These are phyloP conservation scores for Leptosphaerulina australis DNA, from an alignment of 2,329 filamentous ascomycete species.

Conservation along the genomic window DNA sequence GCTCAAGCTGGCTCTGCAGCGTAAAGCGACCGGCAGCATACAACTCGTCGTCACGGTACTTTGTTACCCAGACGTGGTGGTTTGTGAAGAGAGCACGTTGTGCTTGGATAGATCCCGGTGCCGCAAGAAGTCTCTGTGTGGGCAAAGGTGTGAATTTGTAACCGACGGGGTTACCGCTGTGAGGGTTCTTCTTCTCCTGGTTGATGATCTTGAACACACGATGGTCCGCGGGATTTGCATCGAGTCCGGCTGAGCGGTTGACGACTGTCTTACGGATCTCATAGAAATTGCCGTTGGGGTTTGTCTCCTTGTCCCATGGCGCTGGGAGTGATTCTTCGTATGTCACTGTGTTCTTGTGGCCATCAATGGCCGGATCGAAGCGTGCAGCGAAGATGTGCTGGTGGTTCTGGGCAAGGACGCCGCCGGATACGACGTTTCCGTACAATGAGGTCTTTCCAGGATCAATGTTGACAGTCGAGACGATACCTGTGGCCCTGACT, in stretches of 20 bases:
- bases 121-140: slow-evolving; percentile 58
- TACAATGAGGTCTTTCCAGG: slow-evolving; percentile 60
- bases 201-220: slow-evolving; percentile 62
- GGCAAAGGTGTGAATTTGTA: slow-evolving; percentile 58
- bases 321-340: slow-evolving; percentile 61
- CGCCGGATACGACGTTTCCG: slow-evolving; percentile 68
- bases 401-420: slow-evolving; percentile 71
- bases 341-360: slow-evolving; percentile 60
- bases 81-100: slow-evolving; percentile 57
- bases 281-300: slow-evolving; percentile 68
- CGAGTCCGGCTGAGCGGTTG: slow-evolving; percentile 55
- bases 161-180: slow-evolving; percentile 53
- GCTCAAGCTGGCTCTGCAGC: slow-evolving; percentile 52
- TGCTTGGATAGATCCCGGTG: slow-evolving; percentile 52
- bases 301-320: slow-evolving; percentile 59
- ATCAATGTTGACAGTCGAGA: slow-evolving; percentile 66
- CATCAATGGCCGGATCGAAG: slow-evolving; percentile 69
- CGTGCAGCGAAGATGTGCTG: slow-evolving; percentile 67
- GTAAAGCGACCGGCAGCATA: slow-evolving; percentile 58
- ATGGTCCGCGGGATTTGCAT: slow-evolving; percentile 62
- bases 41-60: slow-evolving; percentile 59
- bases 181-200: slow-evolving; percentile 52
- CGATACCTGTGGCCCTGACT: slow-evolving; percentile 69
- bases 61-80: slow-evolving; percentile 62
- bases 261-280: slow-evolving; percentile 58